Evolutionary conservation across 306 rosid genomes (phyloP).

Genomic region (Medicago lupulina): DNA sequence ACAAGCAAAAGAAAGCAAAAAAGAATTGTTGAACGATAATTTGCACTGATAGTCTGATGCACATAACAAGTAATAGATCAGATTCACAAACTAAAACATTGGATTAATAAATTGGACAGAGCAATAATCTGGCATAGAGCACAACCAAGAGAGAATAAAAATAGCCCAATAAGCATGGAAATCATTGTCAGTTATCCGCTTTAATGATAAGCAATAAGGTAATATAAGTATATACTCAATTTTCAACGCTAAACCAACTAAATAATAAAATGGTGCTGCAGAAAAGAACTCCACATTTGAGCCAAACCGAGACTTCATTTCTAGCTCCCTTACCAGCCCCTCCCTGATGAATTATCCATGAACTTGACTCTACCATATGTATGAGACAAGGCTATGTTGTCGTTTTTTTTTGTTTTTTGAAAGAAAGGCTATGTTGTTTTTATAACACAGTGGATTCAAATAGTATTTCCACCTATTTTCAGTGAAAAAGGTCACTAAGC

Average conservation of each 20-base stretch:
- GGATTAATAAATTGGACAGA: constrained; percentile 11
- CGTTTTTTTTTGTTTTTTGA: no score
- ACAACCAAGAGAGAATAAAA: constrained; percentile 30
- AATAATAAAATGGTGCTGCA: constrained; percentile 27
- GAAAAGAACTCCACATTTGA: constrained; percentile 30
- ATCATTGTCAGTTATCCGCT: constrained; percentile 9
- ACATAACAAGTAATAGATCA: not conserved
- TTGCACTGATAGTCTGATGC: not conserved
- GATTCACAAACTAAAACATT: constrained; percentile 18
- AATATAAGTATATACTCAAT: not conserved
- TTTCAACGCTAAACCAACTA: constrained; percentile 15
- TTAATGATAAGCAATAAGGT: constrained; percentile 33
- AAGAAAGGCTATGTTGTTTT: not conserved
- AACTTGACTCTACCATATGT: not conserved
- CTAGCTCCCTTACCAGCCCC: not conserved
- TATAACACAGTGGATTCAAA: constrained; percentile 28
- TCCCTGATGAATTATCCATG: not conserved
- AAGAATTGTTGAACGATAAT: not conserved
- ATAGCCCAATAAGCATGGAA: constrained; percentile 18
- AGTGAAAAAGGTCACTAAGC: not conserved
- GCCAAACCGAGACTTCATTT: constrained; percentile 19
- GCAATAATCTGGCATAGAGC: constrained; percentile 1
- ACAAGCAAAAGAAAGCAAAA: not conserved
- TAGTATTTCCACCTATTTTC: constrained; percentile 20
- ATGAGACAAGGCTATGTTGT: constrained; percentile 6